Conservation (phyloP, 2,329 filamentous ascomycete genomes). For the Tolypocladium nubicola region DNA sequence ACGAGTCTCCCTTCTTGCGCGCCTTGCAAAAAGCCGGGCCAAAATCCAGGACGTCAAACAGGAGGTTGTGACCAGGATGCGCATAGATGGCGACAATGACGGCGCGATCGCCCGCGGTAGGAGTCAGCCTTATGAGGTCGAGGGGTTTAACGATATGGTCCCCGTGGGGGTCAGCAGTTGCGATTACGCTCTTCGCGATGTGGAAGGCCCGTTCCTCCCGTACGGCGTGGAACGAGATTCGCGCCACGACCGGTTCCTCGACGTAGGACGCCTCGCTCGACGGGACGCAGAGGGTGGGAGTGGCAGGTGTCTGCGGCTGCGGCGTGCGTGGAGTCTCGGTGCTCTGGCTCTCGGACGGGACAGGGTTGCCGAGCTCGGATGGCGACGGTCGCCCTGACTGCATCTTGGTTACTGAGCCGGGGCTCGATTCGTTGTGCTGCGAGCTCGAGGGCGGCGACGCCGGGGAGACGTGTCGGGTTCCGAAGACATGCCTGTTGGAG, state of each 20-base stretch:
- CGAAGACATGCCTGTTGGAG: slow-evolving; percentile 51
- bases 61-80: slow-evolving; percentile 61
- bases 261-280: slow-evolving; percentile 39
- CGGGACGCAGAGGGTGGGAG: slow-evolving; percentile 20
- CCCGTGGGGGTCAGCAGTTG: slow-evolving; percentile 60
- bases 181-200: slow-evolving; percentile 62
- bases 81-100: slow-evolving; percentile 76
- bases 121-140: slow-evolving; percentile 63
- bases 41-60: slow-evolving; percentile 62
- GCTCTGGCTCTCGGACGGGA: slow-evolving; percentile 18
- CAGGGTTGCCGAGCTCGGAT: slow-evolving; percentile 21
- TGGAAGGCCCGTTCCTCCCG: slow-evolving; percentile 83
- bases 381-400: slow-evolving; percentile 32
- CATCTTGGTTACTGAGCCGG: slow-evolving; percentile 30
- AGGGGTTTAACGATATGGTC: slow-evolving; percentile 72
- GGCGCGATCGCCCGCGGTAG: slow-evolving; percentile 50
- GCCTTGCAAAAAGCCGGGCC: slow-evolving; percentile 63
- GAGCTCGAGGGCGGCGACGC: slow-evolving; percentile 37
- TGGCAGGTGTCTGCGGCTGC: slow-evolving; percentile 10
- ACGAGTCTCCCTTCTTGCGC: slow-evolving; percentile 39
- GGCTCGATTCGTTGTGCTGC: slow-evolving; percentile 31
- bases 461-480: slow-evolving; percentile 46
- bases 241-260: slow-evolving; percentile 63
- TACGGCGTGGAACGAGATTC: slow-evolving; percentile 71
- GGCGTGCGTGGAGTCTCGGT: slow-evolving; percentile 21